phyloP scores from a whole-genome alignment of 2,329 filamentous ascomycete genomes.

The Colletotrichum graminicola region DNA sequence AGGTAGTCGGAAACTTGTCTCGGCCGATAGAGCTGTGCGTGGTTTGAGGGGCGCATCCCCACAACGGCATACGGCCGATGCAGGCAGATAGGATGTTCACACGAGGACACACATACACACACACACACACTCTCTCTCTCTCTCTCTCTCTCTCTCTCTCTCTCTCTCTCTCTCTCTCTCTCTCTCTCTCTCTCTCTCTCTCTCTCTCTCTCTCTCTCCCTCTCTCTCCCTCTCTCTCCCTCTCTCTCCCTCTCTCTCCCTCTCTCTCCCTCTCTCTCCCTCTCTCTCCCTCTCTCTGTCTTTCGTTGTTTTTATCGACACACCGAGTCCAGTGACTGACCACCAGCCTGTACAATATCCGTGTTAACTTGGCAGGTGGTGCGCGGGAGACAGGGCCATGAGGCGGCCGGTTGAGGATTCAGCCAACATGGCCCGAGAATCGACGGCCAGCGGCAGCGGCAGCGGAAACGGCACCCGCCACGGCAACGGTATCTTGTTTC shows the following conservation, averaged over 20 bases:
- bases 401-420: conserved; percentile 6
- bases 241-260: conserved; percentile 4
- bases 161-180: neutral
- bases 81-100: neutral
- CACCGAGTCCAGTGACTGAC: conserved; percentile 3
- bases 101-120: neutral
- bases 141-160: conserved; percentile 10
- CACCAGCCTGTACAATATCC: neutral
- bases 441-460: conserved; percentile 6
- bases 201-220: neutral
- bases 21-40: conserved; percentile 40
- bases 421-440: conserved; percentile 15
- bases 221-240: conserved; percentile 5
- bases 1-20: conserved; percentile 33
- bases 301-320: conserved; percentile 15
- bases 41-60: conserved; percentile 32
- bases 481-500: neutral
- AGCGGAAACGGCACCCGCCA: conserved; percentile 4
- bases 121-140: too few species aligned
- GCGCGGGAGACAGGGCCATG: conserved; percentile 10
- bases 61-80: conserved; percentile 35
- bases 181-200: conserved; percentile 6
- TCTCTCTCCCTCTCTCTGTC: conserved; percentile 1
- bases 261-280: neutral
- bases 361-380: neutral